These are phyloP conservation scores for Suillus tomentosus DNA, from an alignment of 768 basidiomycete species.

Conservation along the genomic window DNA sequence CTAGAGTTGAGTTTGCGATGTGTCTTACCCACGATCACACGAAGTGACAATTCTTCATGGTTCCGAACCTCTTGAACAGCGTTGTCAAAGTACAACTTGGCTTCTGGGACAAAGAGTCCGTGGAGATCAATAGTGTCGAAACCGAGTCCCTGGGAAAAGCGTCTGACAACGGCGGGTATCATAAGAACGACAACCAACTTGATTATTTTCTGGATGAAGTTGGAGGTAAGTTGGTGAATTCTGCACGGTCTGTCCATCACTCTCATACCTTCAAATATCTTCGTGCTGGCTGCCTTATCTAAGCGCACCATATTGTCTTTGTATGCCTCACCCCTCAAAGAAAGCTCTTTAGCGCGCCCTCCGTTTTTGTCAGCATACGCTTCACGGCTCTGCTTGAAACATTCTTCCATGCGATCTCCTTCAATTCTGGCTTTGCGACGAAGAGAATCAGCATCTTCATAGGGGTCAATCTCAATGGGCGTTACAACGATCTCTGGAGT, in stretches of 20 bases:
- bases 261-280: slow-evolving; percentile 74
- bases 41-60: slow-evolving; percentile 56
- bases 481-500: not conserved
- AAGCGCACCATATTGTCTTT: slow-evolving; percentile 69
- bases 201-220: slow-evolving; percentile 9
- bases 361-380: slow-evolving; percentile 72
- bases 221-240: not conserved
- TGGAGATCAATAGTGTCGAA: slow-evolving; percentile 80
- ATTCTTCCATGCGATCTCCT: slow-evolving; percentile 68
- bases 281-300: slow-evolving; percentile 75
- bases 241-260: slow-evolving; percentile 18
- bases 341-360: slow-evolving; percentile 74
- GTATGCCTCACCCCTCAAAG: slow-evolving; percentile 74
- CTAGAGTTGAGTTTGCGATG: not conserved
- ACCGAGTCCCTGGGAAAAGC: slow-evolving; percentile 28
- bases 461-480: not conserved
- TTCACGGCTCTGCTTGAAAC: slow-evolving; percentile 64
- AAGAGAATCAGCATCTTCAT: slow-evolving; percentile 50
- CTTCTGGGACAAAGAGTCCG: slow-evolving; percentile 86
- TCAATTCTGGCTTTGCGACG: slow-evolving; percentile 71
- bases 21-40: slow-evolving; percentile 76
- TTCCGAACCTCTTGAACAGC: slow-evolving; percentile 63
- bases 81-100: slow-evolving; percentile 66
- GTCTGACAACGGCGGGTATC: not conserved
- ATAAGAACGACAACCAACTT: slow-evolving; percentile 1